These are phyloP conservation scores for Eleusine indica DNA, from an alignment of 176 grass and related monocot species.

Conservation along the genomic window DNA sequence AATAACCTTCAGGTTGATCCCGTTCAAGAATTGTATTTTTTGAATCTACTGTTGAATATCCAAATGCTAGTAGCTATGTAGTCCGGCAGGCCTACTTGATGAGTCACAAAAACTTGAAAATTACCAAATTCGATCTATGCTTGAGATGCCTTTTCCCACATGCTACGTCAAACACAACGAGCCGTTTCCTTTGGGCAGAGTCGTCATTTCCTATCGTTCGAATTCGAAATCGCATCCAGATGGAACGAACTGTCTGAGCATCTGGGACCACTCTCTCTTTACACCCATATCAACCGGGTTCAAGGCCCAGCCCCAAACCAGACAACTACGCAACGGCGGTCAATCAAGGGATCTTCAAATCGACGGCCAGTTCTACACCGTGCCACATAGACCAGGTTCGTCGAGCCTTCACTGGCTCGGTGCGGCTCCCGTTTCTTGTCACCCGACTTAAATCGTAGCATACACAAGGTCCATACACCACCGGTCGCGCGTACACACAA, in stretches of 20 bases:
- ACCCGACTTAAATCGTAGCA: not conserved
- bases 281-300: not conserved
- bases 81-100: not conserved
- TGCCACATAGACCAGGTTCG: not conserved
- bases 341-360: not conserved
- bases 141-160: conserved; percentile 9
- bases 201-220: conserved; percentile 42
- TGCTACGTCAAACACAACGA: not conserved
- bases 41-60: too few relatives aligned
- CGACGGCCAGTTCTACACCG: not conserved
- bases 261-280: conserved; percentile 22
- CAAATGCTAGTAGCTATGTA: not conserved
- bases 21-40: too few relatives aligned
- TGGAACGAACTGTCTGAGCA: not conserved
- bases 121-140: not conserved
- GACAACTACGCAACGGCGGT: not conserved
- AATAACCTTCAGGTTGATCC: not conserved
- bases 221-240: conserved; percentile 53
- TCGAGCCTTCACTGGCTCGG: not conserved
- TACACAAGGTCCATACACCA: conserved; percentile 2
- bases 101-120: not conserved
- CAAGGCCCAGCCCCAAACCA: not conserved
- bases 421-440: not conserved
- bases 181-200: conserved; percentile 9
- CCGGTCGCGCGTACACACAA: not conserved